Evolutionary conservation across 148 eudicot species (phyloP).

Genomic region (Polygonum maritimum): DNA sequence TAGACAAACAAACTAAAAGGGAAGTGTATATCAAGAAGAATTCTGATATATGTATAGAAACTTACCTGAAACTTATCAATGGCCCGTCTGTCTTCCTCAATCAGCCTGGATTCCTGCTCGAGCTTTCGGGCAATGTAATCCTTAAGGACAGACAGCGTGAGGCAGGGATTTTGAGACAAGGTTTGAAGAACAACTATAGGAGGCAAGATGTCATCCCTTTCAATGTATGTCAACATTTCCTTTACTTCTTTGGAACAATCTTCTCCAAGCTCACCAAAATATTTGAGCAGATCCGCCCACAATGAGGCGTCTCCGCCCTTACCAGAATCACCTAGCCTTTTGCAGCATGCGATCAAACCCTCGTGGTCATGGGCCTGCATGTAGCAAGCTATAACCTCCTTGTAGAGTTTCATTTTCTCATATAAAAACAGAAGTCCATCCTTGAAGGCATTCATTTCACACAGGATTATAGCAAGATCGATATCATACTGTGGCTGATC

Average conservation of each 20-base stretch:
- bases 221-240: conserved; percentile 82
- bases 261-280: conserved; percentile 98
- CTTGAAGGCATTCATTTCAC: conserved; percentile 75
- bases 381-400: conserved; percentile 94
- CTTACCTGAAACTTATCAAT: conserved; percentile 85
- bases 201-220: conserved; percentile 84
- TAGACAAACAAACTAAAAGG: background rate
- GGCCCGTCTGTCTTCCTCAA: conserved; percentile 76
- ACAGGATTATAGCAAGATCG: conserved; percentile 81
- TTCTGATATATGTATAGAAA: background rate
- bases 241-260: conserved; percentile 94
- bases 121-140: conserved; percentile 93
- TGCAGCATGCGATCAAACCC: conserved; percentile 93
- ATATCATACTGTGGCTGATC: conserved; percentile 83
- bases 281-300: conserved; percentile 85
- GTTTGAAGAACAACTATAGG: conserved; percentile 87
- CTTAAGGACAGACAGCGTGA: conserved; percentile 78
- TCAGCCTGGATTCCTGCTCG: conserved; percentile 81
- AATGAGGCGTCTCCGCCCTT: conserved; percentile 84
- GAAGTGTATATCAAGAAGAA: conserved; percentile 1
- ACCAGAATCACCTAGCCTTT: conserved; percentile 92
- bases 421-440: conserved; percentile 79
- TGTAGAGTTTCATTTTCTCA: conserved; percentile 88
- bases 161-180: conserved; percentile 75
- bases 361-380: conserved; percentile 93